These are phyloP conservation scores for Ephemerocybe angulata DNA, from an alignment of 768 basidiomycete species.

Conservation along the genomic window DNA sequence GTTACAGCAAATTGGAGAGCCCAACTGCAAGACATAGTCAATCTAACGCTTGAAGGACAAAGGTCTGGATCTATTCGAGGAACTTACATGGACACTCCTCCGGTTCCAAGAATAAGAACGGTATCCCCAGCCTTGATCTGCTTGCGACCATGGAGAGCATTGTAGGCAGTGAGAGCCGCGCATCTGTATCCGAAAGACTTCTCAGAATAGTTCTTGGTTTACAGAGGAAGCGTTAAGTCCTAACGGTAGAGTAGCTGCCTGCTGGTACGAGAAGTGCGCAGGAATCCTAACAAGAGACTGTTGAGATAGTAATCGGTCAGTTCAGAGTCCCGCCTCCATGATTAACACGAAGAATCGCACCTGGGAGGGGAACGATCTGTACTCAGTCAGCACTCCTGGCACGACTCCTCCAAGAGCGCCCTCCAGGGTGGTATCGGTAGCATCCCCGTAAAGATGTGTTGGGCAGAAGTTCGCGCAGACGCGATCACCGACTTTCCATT, in stretches of 20 bases:
- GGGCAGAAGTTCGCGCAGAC: conserved; percentile 51
- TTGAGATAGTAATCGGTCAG: neutral
- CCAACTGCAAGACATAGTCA: conserved; percentile 34
- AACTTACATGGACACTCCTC: conserved; percentile 51
- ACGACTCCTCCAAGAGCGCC: conserved; percentile 42
- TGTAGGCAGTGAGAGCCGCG: conserved; percentile 64
- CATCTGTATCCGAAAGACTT: conserved; percentile 38
- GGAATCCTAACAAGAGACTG: conserved; percentile 52
- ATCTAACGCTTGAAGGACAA: too few relatives aligned
- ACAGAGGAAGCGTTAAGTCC: conserved; percentile 10
- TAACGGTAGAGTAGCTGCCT: conserved; percentile 62
- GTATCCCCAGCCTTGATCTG: conserved; percentile 56
- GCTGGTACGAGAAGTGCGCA: conserved; percentile 56
- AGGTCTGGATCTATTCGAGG: neutral
- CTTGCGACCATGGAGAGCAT: conserved; percentile 44
- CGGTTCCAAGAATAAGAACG: conserved; percentile 58
- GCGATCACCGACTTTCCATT: conserved; percentile 54
- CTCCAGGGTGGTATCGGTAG: conserved; percentile 26
- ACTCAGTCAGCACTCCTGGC: conserved; percentile 53
- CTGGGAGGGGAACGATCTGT: conserved; percentile 38
- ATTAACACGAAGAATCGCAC: neutral
- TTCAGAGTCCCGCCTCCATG: neutral
- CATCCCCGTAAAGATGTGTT: conserved; percentile 48
- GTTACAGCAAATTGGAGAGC: conserved; percentile 59
- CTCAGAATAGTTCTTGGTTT: neutral